Evolutionary conservation across 2,329 filamentous ascomycete species (phyloP).

Genomic region (Myriosclerotinia curreyana): DNA sequence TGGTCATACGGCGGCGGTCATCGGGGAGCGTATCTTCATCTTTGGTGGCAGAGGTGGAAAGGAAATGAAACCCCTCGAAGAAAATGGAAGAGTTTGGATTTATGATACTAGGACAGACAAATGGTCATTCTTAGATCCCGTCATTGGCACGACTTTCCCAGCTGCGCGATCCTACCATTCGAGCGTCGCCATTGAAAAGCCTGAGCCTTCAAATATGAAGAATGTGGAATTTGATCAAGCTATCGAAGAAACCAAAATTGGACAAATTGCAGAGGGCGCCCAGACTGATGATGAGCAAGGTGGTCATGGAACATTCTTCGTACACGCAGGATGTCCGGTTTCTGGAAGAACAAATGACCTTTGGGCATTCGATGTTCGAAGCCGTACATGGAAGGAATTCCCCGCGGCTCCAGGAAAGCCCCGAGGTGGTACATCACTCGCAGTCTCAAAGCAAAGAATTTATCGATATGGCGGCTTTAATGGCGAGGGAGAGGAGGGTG

Average conservation of each 20-base stretch:
- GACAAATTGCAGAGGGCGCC: slow-evolving; percentile 55
- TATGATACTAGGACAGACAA: slow-evolving; percentile 62
- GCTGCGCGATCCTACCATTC: slow-evolving; percentile 69
- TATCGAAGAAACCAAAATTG: slow-evolving; percentile 54
- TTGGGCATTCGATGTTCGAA: slow-evolving; percentile 72
- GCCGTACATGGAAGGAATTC: slow-evolving; percentile 64
- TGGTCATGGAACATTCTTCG: slow-evolving; percentile 65
- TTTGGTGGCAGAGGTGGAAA: slow-evolving; percentile 75
- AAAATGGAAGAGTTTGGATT: slow-evolving; percentile 71
- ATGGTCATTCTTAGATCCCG: slow-evolving; percentile 65
- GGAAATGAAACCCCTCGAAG: slow-evolving; percentile 68
- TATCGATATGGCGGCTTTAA: slow-evolving; percentile 83
- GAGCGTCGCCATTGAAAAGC: slow-evolving; percentile 55
- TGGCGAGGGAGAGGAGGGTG: slow-evolving; percentile 66
- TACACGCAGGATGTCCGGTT: slow-evolving; percentile 71
- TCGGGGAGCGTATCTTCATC: slow-evolving; percentile 70
- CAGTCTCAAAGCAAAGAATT: slow-evolving; percentile 59
- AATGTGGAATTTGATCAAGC: slow-evolving; percentile 32
- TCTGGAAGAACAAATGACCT: slow-evolving; percentile 64
- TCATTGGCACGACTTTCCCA: slow-evolving; percentile 51
- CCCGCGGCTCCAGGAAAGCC: slow-evolving; percentile 63
- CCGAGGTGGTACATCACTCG: slow-evolving; percentile 66
- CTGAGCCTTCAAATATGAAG: slow-evolving; percentile 38
- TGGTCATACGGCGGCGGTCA: slow-evolving; percentile 67
- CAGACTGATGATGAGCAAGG: slow-evolving; percentile 58